Conservation (phyloP, 1,284 basidiomycete species). For the Xerocomus nothofagi region DNA sequence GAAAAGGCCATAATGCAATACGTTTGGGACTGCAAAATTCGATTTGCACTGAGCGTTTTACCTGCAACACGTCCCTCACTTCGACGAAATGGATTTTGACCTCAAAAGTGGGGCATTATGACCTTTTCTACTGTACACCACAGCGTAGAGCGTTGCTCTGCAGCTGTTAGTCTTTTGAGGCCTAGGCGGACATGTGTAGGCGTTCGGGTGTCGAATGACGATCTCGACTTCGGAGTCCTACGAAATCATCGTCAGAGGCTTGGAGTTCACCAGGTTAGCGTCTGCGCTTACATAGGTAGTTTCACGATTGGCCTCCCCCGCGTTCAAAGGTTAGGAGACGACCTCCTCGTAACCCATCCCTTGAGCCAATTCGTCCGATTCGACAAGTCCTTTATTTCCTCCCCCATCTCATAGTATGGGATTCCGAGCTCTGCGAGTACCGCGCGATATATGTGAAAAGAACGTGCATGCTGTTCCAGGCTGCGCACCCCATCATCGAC, state of each 20-base stretch:
- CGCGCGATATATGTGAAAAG: slow-evolving; percentile 40
- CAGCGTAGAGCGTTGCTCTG: not conserved
- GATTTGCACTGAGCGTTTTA: slow-evolving; percentile 9
- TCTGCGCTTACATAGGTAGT: not conserved
- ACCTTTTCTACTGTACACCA: slow-evolving; percentile 27
- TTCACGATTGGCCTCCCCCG: not conserved
- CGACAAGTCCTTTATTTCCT: slow-evolving; percentile 38
- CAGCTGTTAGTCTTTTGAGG: slow-evolving; percentile 3
- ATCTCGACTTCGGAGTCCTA: not conserved
- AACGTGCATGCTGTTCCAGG: slow-evolving; percentile 48
- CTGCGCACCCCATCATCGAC: slow-evolving; percentile 62
- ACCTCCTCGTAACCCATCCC: slow-evolving; percentile 8
- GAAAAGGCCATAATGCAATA: slow-evolving; percentile 30
- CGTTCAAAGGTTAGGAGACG: slow-evolving; percentile 14
- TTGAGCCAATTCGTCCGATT: slow-evolving; percentile 33
- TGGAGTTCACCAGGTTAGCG: not conserved
- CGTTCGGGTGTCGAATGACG: not conserved
- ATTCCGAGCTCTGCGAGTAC: slow-evolving; percentile 48
- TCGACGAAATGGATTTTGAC: slow-evolving; percentile 19
- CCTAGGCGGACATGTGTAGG: not conserved
- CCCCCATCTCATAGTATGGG: slow-evolving; percentile 46
- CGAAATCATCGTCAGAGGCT: slow-evolving; percentile 3
- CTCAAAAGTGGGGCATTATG: slow-evolving; percentile 31
- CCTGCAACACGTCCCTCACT: not conserved
- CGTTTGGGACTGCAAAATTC: slow-evolving; percentile 24